Conservation (phyloP, 164 flowering plant species). For the Magnolia officinalis region DNA sequence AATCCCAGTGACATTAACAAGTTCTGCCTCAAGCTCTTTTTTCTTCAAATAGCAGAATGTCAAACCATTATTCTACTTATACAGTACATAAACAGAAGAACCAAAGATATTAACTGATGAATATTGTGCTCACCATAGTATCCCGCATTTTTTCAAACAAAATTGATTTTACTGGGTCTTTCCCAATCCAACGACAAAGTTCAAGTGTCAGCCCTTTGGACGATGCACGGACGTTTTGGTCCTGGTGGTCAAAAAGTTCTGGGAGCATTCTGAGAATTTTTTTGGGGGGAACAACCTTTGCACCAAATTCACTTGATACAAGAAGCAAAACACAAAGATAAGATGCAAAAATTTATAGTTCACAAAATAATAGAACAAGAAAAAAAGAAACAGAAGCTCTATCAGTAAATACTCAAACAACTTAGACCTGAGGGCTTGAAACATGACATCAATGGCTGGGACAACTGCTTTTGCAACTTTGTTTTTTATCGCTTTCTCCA, state of each 20-base stretch:
- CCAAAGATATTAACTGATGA: not conserved
- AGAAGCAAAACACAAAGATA: not conserved
- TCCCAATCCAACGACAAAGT: slow-evolving; percentile 99
- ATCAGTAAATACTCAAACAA: not conserved
- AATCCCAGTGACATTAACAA: slow-evolving; percentile 73
- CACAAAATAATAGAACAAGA: not conserved
- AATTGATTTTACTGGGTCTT: slow-evolving; percentile 90
- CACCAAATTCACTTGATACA: slow-evolving; percentile 79
- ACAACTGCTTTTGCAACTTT: slow-evolving; percentile 99
- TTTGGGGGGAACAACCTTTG: slow-evolving; percentile 92
- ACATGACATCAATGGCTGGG: slow-evolving; percentile 99
- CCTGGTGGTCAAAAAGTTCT: slow-evolving; percentile 98
- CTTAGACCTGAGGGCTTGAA: slow-evolving; percentile 90
- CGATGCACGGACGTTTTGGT: slow-evolving; percentile 98
- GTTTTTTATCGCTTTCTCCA: slow-evolving; percentile 97
- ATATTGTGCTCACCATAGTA: slow-evolving; percentile 68
- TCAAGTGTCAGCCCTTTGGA: slow-evolving; percentile 96
- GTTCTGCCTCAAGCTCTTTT: slow-evolving; percentile 99
- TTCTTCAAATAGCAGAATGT: slow-evolving; percentile 37
- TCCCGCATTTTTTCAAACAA: slow-evolving; percentile 98
- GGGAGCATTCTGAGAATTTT: slow-evolving; percentile 96
- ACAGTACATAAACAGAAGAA: not conserved
- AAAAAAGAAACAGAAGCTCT: not conserved
- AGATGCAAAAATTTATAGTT: not conserved
- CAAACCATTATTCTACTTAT: not conserved